Base-by-base conservation (phyloP, 768 basidiomycete genomes). In the Nevesoporus exiguus region DNA sequence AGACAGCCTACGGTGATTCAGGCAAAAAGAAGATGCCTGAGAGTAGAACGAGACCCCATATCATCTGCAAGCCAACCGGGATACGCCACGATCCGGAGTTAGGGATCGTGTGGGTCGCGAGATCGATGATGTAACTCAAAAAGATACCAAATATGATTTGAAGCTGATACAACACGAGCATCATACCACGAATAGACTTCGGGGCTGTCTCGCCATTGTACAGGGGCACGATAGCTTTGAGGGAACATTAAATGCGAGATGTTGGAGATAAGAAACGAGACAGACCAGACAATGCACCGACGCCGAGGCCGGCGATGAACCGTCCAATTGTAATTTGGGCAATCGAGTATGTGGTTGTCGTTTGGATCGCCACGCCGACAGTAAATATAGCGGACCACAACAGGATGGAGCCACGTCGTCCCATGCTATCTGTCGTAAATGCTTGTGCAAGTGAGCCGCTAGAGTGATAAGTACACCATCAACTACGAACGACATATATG, bases 151-250 rank as follows among this genome's bases (percentile, higher is more conserved):
- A 69, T 60, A 87, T 85, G 58, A 90, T 88, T 63, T 88, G 86
- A 14, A 89, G 74, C 63, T 90, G 88, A 65, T 90, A 90, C 15
- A 90, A 69, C 10, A 87, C 86, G 33, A 92, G 72, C 78, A 81
- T 67, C 40, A 84, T 80, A 4, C 88, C 88, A 63, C 89, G 80
- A 51, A 90, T 76, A 2, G 80, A 77, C 63, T 88, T 88, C 0
- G 89, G 89, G 0, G 87, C 80, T 0, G 86, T 86, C 70, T 90
- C 88, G 29, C 88, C 86, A 59, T 86, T 88, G 67, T 90, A 91
- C 8, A 90, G 77, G 64, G 80, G 80, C 6, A 83, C 80, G 48
- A 81, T 80, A 31, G 77, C 79, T 78, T 77, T 54, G 21, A 14
- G n/a, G 34, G 36, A 51, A 29, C 19, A 17, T 29, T 31, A 48